Evolutionary conservation across 805 yeast species (phyloP), one percentile per base, ranked within the genome.

Genomic region (Candida nanaspora): DNA sequence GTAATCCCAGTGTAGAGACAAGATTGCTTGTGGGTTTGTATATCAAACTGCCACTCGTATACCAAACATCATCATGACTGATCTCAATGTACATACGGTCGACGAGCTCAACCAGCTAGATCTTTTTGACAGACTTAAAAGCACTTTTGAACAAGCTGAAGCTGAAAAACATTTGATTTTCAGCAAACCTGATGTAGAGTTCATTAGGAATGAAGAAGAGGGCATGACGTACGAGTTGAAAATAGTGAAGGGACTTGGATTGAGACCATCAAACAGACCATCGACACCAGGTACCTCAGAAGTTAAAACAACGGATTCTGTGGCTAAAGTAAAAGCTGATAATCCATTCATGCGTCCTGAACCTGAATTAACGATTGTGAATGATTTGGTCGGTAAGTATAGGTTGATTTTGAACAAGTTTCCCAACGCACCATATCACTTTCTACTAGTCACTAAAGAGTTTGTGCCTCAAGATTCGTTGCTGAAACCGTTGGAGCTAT

Each of bases 261-360:
- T 49, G 35, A 49, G 68, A 39, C 68, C 68, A 14, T 52, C 57
- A 25, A 63, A 63, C 37, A 46, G 68, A 28, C 65, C 66, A 6
- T 47, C 51, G 13, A 53, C 51, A 34, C 65, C 65, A 1, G 63
- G 62, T 1, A 40, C 53, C 2, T 41, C 46, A 22, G 71, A 63
- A 30, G 57, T 62, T 31, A 69, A 70, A 0, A 59, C 66, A 3
- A 48, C 56, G 3, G 61, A 68, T 6, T 42, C 53, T 22, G 49
- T 65, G 26, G 60, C 59, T 6, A 33, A 41, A 33, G 62, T 59
- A 7, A 55, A 61, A 41, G 58, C 57, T 18, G 61, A 63, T 41
- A 77, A 87, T 53, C 98, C 98, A 2, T 91, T 93, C 63, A 72
- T 73, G 37, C 73, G 78, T 18, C 91, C 95, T 0, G 96, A 86